Evolutionary conservation across 108 stramenopile species (phyloP), one percentile per base, ranked within the genome.

Genomic region (Skeletonema marinoi): DNA sequence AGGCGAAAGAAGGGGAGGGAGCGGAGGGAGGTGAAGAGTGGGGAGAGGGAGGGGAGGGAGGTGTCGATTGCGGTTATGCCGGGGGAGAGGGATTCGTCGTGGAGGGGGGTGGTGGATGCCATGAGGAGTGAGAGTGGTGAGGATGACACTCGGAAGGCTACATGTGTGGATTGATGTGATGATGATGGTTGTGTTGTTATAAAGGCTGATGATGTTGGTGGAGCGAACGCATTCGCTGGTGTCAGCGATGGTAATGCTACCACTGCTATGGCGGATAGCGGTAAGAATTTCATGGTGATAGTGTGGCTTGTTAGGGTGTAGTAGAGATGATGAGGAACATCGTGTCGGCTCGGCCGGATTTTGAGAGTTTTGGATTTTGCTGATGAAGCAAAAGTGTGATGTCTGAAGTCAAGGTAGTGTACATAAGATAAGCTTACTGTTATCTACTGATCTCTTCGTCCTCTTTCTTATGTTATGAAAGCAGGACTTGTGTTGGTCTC

Each of bases 1-100:
- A 95, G 85, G 4, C 88, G 85, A 71, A 94, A 97, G 80, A 88
- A 90, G 19, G 87, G 85, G 3, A 76, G 51, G 32, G 82, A 36
- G 38, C 90, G 88, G 25, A 95, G 70, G n/a, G 50, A 48, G 8
- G 69, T 56, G 68, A 93, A 73, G 48, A 83, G 69, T 19, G 76
- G 42, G 30, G 78, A 77, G 14, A 96, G 62, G 16, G 76, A 76
- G 6, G 71, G 83, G 36, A 92, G 90, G 71, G 76, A 66, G 14
- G 75, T 66, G 69, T 93, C 84, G 56, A 96, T 92, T 19, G 86
- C 81, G 60, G 33, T 35, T 25, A 91, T 89, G 62, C 90, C 91
- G 1, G 87, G 87, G 11, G 82, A 48, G 32, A 92, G 85, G 10
- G 86, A 82, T 72, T 85, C 87, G 66, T 85, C 81, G 70, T 73